Evolutionary conservation across 495 filamentous ascomycete genomes (phyloP).

Genomic region (Penicillium pancosmium): DNA sequence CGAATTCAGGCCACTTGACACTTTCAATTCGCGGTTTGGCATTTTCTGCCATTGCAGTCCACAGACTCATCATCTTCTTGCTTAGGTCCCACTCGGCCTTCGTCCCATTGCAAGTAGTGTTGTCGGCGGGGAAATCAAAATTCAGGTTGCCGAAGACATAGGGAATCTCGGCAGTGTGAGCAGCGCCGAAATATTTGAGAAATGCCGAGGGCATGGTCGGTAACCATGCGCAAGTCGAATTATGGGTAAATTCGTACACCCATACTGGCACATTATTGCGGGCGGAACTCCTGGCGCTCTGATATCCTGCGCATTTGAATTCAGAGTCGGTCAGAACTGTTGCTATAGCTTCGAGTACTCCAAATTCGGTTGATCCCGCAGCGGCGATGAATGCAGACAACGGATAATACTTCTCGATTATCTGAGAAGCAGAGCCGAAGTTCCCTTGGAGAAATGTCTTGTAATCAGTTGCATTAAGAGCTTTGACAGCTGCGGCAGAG

Average conservation of each 20-base stretch:
- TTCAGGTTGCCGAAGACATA: background rate
- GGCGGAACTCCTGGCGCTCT: constrained; percentile 13
- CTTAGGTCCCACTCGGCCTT: constrained; percentile 31
- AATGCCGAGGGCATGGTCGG: background rate
- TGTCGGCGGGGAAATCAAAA: background rate
- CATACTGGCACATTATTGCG: constrained; percentile 31
- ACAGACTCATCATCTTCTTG: constrained; percentile 34
- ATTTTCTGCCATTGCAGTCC: constrained; percentile 41
- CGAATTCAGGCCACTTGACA: constrained; percentile 4
- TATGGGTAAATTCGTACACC: constrained; percentile 39
- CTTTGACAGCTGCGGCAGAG: too few species aligned
- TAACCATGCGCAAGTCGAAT: constrained; percentile 28
- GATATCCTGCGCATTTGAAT: constrained; percentile 34
- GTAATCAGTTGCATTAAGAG: too few species aligned
- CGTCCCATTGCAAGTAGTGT: constrained; percentile 33
- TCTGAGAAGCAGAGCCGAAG: constrained; percentile 32
- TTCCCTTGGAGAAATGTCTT: constrained; percentile 11
- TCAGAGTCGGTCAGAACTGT: constrained; percentile 32
- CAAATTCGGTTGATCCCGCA: background rate
- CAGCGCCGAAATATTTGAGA: background rate
- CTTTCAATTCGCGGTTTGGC: constrained; percentile 24
- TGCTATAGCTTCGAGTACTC: constrained; percentile 23
- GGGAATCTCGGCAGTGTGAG: background rate
- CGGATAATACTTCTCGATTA: constrained; percentile 35
- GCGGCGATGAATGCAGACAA: constrained; percentile 11